These are phyloP conservation scores for Boletus sp. DNA, from an alignment of 1,284 basidiomycete genomes.

Conservation along the genomic window DNA sequence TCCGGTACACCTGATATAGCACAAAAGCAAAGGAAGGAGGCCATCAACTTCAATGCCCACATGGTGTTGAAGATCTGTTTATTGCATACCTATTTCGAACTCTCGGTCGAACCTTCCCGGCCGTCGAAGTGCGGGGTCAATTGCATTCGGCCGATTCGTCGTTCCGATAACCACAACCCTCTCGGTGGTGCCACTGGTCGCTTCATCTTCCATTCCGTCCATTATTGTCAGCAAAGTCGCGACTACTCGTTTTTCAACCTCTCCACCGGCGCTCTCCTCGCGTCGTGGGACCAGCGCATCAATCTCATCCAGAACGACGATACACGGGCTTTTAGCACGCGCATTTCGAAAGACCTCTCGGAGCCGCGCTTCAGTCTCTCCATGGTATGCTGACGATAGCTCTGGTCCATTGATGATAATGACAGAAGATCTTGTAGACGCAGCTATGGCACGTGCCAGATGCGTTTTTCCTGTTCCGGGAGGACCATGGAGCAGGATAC, in stretches of 20 bases:
- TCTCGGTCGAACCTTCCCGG: constrained; percentile 97
- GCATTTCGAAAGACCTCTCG: constrained; percentile 90
- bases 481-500: constrained; percentile 88
- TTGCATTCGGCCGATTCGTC: constrained; percentile 95
- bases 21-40: constrained; percentile 3
- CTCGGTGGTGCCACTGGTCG: constrained; percentile 40
- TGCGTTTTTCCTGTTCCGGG: constrained; percentile 96
- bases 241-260: constrained; percentile 95
- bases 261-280: constrained; percentile 85
- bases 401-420: constrained; percentile 94
- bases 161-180: constrained; percentile 95
- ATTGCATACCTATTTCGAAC: constrained; percentile 83
- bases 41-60: constrained; percentile 1
- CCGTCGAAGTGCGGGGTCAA: constrained; percentile 92
- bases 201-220: constrained; percentile 83
- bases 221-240: constrained; percentile 94
- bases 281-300: constrained; percentile 92
- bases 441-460: constrained; percentile 84
- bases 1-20: constrained; percentile 77
- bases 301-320: constrained; percentile 95
- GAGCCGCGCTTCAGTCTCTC: constrained; percentile 92
- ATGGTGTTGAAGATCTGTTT: neutral
- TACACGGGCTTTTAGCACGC: constrained; percentile 77
- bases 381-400: constrained; percentile 92
- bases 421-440: constrained; percentile 77